Percentiles rank a stretch among this genome's conserved stretches.
Conservation (phyloP, 176 grass and related monocot genomes). For the Tillandsia fasciculata region DNA sequence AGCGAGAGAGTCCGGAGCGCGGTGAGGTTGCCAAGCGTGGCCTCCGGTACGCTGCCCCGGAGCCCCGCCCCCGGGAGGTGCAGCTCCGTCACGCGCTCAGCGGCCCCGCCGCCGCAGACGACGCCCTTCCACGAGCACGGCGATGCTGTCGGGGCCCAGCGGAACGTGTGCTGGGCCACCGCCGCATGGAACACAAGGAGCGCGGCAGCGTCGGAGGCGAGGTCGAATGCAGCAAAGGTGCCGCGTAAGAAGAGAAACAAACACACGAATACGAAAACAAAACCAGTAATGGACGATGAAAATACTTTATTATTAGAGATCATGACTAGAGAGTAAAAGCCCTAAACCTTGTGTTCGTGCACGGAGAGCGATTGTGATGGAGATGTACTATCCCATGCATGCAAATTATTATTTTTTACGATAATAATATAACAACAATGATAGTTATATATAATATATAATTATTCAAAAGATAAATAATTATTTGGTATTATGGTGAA, state of each 20-base stretch:
- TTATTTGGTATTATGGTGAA: too few species aligned
- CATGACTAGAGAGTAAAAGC: too few species aligned
- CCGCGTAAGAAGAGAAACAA: not conserved
- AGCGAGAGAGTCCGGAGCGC: constrained; percentile 50
- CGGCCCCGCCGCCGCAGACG: constrained; percentile 12
- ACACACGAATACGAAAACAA: too few species aligned
- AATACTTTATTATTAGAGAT: too few species aligned
- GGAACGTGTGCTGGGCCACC: constrained; percentile 23
- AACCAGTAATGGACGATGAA: too few species aligned
- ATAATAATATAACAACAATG: too few species aligned
- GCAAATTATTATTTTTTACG: too few species aligned
- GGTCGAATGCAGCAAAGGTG: constrained; percentile 13
- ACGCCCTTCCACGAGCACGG: constrained; percentile 47
- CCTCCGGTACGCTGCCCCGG: constrained; percentile 20
- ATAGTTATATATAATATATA: too few species aligned
- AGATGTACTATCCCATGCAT: too few species aligned
- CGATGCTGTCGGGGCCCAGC: constrained; percentile 29
- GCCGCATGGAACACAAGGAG: constrained; percentile 47
- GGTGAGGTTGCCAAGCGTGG: constrained; percentile 50
- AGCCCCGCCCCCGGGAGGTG: constrained; percentile 37
- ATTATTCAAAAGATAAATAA: too few species aligned
- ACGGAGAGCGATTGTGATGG: too few species aligned
- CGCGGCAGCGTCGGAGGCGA: constrained; percentile 32
- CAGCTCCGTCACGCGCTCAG: constrained; percentile 30
- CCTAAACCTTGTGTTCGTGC: too few species aligned